A percentile compares a stretch with the other conserved stretches of the same genome.
Conservation (phyloP, 2,329 filamentous ascomycete species). For the Cercospora beticola region DNA sequence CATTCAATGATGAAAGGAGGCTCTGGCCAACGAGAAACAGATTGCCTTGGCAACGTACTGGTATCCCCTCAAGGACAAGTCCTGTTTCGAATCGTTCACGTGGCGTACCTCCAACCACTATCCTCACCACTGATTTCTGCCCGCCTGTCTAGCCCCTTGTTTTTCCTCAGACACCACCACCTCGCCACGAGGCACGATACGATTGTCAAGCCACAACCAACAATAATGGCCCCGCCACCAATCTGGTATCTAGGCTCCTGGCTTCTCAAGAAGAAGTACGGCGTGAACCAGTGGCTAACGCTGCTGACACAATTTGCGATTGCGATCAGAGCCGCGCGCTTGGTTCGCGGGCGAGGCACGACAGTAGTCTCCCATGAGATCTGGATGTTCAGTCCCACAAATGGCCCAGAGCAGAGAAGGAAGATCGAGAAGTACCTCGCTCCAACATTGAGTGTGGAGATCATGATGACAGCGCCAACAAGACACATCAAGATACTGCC, state of each 20-base stretch:
- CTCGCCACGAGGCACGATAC: constrained; percentile 15
- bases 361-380: constrained; percentile 16
- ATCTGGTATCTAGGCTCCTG: constrained; percentile 22
- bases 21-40: background rate
- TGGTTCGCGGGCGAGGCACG: constrained; percentile 10
- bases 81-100: background rate
- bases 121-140: constrained; percentile 16
- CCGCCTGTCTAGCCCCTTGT: constrained; percentile 17
- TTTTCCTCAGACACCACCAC: constrained; percentile 20
- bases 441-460: constrained; percentile 14
- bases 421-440: constrained; percentile 13
- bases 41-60: background rate
- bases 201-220: constrained; percentile 20
- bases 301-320: constrained; percentile 14
- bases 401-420: constrained; percentile 12
- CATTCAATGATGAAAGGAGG: background rate
- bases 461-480: constrained; percentile 14
- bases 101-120: constrained; percentile 18
- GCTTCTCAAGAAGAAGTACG: constrained; percentile 18
- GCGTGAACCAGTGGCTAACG: constrained; percentile 21
- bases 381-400: constrained; percentile 14
- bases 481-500: constrained; percentile 9
- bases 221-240: constrained; percentile 21
- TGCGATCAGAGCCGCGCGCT: constrained; percentile 13
- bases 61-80: background rate